Base-by-base conservation (phyloP, 106 monocot species). In the Platanthera guangdongensis region DNA sequence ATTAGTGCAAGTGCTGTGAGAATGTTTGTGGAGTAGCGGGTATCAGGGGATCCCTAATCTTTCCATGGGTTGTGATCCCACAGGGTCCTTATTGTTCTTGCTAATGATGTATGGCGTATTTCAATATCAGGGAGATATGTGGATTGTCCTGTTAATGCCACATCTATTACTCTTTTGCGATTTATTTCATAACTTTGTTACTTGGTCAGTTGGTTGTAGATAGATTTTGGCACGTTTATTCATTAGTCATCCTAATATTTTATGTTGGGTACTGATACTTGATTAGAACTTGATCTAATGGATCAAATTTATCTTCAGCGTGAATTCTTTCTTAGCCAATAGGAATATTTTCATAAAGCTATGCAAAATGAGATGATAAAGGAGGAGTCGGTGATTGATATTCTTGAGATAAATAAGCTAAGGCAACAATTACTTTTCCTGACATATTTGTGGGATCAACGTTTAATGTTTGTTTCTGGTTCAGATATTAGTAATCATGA, bases 211-310 rank as follows among this genome's bases (percentile, higher is more conserved):
- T 57, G n/a, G 57, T 2, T 9, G 18, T 57, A 64, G 28, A 9
- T 28, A 64, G 6, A 21, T 64, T 28, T 30, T 64, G 32, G 32
- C 11, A 28, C 14, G 30, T 2, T 30, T 65, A 65, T 65, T 65
- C 64, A 21, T 28, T 65, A 30, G 22, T 65, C n/a, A 5, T 30
- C 28, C 28, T 65, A 30, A 30, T 28, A 30, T 11, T 30, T 65
- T 10, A 12, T 30, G 30, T 25, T 30, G n/a, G 32, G n/a, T 15
- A 5, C 25, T 65, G 11, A 65, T 65, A 2, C 30, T 65, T 65
- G 10, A 65, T 65, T 30, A 28, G 64, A 65, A 25, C 30, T 65
- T 65, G 64, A 65, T 65, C 59, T 59, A 65, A 32, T 65, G 64
- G 64, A 28, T 65, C 30, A 30, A 3, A 65, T 65, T 65, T 65